Evolutionary conservation across 2,329 filamentous ascomycete genomes (phyloP), one percentile per base, ranked within the genome.

Genomic region (Macrophomina pseudophaseolina): DNA sequence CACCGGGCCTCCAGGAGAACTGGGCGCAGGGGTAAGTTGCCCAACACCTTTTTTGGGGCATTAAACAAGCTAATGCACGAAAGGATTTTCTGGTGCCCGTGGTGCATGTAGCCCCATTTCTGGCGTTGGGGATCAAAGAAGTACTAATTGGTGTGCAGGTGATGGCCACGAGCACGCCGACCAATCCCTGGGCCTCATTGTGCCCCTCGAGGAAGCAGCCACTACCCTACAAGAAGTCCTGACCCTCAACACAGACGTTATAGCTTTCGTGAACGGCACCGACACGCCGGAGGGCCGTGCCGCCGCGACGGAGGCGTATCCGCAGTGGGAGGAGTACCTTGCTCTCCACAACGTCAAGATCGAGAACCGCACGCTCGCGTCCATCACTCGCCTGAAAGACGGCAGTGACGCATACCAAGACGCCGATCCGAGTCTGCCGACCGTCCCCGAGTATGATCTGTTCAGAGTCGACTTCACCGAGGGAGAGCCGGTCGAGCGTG

Each of bases 221-320:
- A 35, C 30, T 44, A 35, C 33, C 5, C n/a, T 62, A 12, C 58
- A 48, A 14, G 58, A 62, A 18, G 32, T 49, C 16, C 58, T 28
- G 18, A 62, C 58, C 5, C 58, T 62, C 4, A 62, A 62, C 58
- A 9, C 2, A n/a, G 58, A 51, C 44, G n/a, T 62, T 44, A n/a
- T 62, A 11, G 58, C 58, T 44, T 62, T 62, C 58, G 58, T 62
- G 42, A 62, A 62, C 58, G 58, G 58, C 42, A 49, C 44, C 44
- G 58, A 62, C 58, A 62, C 58, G 5, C 42, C 58, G 18, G 44
- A 8, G 3, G 58, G 16, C 11, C 58, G 58, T 32, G 32, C 44
- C 54, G 40, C 54, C 44, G n/a, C 44, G 40, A 32, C 44, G 11
- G 28, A 7, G 5, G 32, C 5, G 1, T 59, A 30, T 12, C 5